Percentiles rank a stretch among this genome's conserved stretches.
These are phyloP conservation scores for Daldinia eschscholtzii DNA, from an alignment of 2,329 filamentous ascomycete species.

Conservation along the genomic window DNA sequence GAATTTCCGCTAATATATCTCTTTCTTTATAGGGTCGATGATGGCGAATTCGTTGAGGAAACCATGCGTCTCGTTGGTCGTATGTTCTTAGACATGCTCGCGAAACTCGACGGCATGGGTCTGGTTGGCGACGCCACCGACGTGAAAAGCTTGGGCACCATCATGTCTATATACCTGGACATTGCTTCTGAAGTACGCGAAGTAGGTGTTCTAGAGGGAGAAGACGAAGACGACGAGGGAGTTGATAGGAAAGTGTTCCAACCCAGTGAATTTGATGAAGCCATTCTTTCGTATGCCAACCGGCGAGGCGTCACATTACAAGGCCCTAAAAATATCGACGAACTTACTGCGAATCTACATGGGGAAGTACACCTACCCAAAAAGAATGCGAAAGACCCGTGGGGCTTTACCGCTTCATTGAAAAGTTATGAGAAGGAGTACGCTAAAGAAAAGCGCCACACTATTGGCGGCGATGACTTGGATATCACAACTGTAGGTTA, in stretches of 20 bases:
- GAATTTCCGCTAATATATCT: neutral
- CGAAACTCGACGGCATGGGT: neutral
- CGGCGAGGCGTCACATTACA: constrained; percentile 1
- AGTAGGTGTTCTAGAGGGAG: neutral
- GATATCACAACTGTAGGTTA: constrained; percentile 1
- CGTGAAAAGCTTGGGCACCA: neutral
- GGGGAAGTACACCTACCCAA: neutral
- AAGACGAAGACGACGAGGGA: neutral
- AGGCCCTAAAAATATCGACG: neutral
- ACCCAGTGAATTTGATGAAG: neutral
- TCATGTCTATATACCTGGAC: neutral
- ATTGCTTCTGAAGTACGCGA: neutral
- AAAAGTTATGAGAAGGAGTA: neutral
- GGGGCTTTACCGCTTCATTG: neutral
- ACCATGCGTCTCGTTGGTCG: neutral
- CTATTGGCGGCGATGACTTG: neutral
- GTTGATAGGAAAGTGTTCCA: neutral
- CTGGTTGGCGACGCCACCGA: constrained; percentile 3
- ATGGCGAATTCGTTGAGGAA: neutral
- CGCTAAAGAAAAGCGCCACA: neutral
- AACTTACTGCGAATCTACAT: neutral
- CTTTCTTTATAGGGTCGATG: neutral
- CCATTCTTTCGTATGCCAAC: neutral
- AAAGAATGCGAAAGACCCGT: neutral
- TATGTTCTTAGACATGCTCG: constrained; percentile 3